Conservation (phyloP, 2,329 filamentous ascomycete species). For the Pseudogymnoascus sp. region DNA sequence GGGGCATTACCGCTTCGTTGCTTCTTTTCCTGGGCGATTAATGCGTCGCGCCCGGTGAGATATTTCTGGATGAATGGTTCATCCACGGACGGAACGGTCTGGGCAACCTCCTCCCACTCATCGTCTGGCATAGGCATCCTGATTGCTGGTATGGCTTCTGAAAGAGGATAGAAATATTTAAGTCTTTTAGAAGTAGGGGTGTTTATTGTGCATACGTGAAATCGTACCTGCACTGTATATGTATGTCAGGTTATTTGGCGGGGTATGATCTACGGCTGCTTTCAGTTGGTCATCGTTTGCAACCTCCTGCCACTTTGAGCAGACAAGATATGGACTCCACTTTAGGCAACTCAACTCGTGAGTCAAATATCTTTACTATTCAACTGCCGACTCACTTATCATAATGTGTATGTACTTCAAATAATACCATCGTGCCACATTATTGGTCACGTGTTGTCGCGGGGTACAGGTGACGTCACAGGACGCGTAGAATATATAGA, state of each 20-base stretch:
- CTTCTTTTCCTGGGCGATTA: constrained; percentile 74
- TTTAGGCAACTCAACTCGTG: constrained; percentile 3
- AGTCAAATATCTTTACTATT: neutral
- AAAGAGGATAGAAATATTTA: neutral
- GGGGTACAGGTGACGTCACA: constrained; percentile 6
- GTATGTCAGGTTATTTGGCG: neutral
- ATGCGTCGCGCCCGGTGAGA: constrained; percentile 60
- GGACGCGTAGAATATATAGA: neutral
- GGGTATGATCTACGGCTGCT: neutral
- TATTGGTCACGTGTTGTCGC: neutral
- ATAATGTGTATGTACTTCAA: neutral
- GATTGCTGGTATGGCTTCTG: neutral
- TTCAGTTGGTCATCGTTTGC: constrained; percentile 5
- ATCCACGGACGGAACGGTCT: constrained; percentile 46
- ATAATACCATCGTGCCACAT: neutral
- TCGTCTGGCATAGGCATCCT: constrained; percentile 33
- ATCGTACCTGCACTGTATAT: neutral
- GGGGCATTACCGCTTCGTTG: constrained; percentile 60
- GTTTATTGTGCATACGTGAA: constrained; percentile 5
- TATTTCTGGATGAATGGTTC: constrained; percentile 82
- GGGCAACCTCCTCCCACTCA: constrained; percentile 49
- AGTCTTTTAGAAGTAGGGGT: neutral
- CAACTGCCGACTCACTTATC: neutral
- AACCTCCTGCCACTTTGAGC: constrained; percentile 5
- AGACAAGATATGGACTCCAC: neutral